Evolutionary conservation across 352 stramenopile species (phyloP).

Genomic region (Phytophthora hybrid): DNA sequence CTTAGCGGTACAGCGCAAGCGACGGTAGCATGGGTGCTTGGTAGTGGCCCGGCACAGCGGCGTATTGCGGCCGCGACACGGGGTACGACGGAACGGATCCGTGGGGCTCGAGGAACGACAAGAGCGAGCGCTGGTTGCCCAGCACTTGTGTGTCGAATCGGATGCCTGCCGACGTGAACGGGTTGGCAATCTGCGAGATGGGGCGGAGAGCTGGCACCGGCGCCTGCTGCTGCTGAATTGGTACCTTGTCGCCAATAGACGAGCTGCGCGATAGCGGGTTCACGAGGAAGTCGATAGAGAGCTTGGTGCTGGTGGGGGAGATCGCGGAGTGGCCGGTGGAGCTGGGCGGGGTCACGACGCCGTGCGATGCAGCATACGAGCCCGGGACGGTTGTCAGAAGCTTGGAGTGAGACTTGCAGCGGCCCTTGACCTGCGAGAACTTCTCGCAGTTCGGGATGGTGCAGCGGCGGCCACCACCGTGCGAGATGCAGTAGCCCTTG

Average conservation of each 20-base stretch:
- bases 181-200: constrained; percentile 30
- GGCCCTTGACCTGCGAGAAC: constrained; percentile 89
- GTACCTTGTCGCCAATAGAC: constrained; percentile 36
- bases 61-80: constrained; percentile 28
- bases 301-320: constrained; percentile 47
- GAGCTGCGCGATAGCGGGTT: constrained; percentile 50
- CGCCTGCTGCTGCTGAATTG: constrained; percentile 22
- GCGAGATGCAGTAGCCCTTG: constrained; percentile 86
- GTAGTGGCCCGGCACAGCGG: constrained; percentile 24
- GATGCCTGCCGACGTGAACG: constrained; percentile 28
- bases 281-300: constrained; percentile 71
- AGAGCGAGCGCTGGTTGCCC: constrained; percentile 46
- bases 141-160: constrained; percentile 28
- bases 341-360: constrained; percentile 41
- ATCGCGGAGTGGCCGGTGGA: constrained; percentile 27
- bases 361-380: constrained; percentile 25
- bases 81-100: constrained; percentile 19
- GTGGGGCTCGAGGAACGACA: constrained; percentile 48
- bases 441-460: constrained; percentile 82
- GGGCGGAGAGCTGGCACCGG: constrained; percentile 20
- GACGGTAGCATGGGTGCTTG: constrained; percentile 36
- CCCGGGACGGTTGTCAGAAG: constrained; percentile 40
- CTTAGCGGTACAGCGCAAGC: constrained; percentile 48
- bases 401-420: constrained; percentile 90
- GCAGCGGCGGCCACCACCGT: constrained; percentile 80